Percentiles rank a stretch among this genome's conserved stretches.
phyloP scores from a whole-genome alignment of 768 basidiomycete genomes.

The Crepidotus variabilis region DNA sequence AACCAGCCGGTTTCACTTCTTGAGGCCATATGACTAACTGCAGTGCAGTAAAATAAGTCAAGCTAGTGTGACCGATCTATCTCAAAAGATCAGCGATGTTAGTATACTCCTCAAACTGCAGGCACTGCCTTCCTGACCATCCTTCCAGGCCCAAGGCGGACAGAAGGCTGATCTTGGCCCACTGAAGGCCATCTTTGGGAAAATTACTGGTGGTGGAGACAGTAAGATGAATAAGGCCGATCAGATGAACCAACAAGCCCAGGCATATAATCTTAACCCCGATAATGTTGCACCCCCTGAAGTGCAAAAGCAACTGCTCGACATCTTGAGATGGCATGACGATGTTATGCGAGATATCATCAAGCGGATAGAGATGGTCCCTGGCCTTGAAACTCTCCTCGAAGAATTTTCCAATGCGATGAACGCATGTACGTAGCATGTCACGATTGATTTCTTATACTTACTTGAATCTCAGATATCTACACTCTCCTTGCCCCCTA shows the following conservation, averaged over 20 bases:
- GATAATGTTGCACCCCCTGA: constrained; percentile 60
- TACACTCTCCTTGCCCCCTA: constrained; percentile 68
- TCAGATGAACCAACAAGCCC: constrained; percentile 46
- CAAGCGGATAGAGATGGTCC: constrained; percentile 61
- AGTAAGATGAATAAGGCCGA: constrained; percentile 53
- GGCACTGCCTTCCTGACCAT: neutral
- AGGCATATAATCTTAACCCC: constrained; percentile 63
- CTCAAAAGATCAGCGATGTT: constrained; percentile 44
- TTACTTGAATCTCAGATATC: constrained; percentile 36
- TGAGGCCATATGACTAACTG: neutral
- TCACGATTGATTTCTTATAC: neutral
- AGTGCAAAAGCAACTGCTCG: constrained; percentile 51
- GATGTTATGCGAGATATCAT: constrained; percentile 48
- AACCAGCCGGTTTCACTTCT: too few relatives aligned
- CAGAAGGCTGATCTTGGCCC: constrained; percentile 28
- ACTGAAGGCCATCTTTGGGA: constrained; percentile 42
- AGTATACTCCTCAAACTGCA: neutral
- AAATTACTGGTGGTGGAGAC: constrained; percentile 49
- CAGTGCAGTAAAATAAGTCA: constrained; percentile 49
- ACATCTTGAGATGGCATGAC: constrained; percentile 64
- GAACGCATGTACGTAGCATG: constrained; percentile 51
- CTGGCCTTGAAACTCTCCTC: constrained; percentile 52
- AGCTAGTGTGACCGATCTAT: constrained; percentile 57
- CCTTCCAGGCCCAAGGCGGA: constrained; percentile 28
- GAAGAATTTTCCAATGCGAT: constrained; percentile 63